Conservation (phyloP, 192 early-diverging fungal genomes). For the Helicostylum pulchrum region DNA sequence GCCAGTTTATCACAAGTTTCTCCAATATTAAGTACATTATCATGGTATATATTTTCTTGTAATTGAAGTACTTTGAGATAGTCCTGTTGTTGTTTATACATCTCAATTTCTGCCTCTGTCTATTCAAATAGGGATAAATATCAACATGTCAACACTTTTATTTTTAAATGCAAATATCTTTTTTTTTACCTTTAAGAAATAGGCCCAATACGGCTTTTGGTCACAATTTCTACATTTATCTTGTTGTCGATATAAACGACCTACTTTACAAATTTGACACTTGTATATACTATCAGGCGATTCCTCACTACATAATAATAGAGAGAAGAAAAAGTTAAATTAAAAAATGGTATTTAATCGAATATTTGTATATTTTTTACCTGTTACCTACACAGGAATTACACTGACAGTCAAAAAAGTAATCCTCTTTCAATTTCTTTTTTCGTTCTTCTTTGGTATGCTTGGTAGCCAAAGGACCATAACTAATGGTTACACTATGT, state of each 20-base stretch:
- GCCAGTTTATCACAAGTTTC: conserved; percentile 13
- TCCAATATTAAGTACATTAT: conserved; percentile 2
- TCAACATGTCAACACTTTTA: neutral
- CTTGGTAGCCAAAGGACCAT: conserved; percentile 21
- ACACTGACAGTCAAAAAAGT: conserved; percentile 27
- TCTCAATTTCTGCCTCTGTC: neutral
- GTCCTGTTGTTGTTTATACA: neutral
- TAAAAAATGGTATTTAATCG: neutral
- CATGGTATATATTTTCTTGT: conserved; percentile 18
- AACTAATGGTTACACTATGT: conserved; percentile 12
- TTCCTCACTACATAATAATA: neutral
- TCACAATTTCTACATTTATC: neutral
- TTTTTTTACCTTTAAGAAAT: conserved; percentile 1
- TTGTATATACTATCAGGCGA: conserved; percentile 3
- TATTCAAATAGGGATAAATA: neutral
- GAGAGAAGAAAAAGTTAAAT: neutral
- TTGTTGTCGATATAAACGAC: conserved; percentile 12
- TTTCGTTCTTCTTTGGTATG: conserved; percentile 8
- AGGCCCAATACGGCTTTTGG: neutral
- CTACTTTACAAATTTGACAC: conserved; percentile 13
- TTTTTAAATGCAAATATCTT: neutral
- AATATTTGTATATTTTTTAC: conserved; percentile 1
- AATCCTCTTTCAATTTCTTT: conserved; percentile 1
- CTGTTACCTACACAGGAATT: neutral
- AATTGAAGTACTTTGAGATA: neutral